phyloP scores from a whole-genome alignment of 208 protist species.

The Acanthamoeba healyi region DNA sequence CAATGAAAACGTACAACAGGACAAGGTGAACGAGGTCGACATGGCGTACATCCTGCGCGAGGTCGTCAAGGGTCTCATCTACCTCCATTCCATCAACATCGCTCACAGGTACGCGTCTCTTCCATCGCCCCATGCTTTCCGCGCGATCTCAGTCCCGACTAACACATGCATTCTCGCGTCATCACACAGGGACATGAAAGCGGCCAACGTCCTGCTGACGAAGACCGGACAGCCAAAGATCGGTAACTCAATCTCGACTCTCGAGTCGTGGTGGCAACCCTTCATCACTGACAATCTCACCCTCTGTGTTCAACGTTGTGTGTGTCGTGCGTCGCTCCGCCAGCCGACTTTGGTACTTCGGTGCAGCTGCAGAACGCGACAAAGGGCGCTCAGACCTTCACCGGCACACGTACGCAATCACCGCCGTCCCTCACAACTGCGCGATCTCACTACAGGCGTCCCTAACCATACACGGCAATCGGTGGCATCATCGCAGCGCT shows the following conservation, averaged over 20 bases:
- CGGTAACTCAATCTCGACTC: too few relatives aligned
- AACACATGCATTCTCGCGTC: too few relatives aligned
- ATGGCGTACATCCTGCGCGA: conserved; percentile 61
- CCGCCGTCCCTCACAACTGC: not conserved
- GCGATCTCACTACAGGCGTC: too few relatives aligned
- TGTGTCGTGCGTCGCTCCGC: not conserved
- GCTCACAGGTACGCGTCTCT: conserved; percentile 17
- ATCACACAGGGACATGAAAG: conserved; percentile 70
- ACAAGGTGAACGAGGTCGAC: conserved; percentile 53
- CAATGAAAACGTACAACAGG: not conserved
- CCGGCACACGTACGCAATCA: conserved; percentile 29
- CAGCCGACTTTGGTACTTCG: conserved; percentile 75
- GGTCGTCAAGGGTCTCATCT: conserved; percentile 65
- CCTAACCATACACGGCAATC: too few relatives aligned
- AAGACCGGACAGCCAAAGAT: conserved; percentile 55
- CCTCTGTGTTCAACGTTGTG: not conserved
- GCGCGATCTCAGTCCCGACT: too few relatives aligned
- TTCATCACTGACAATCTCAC: not conserved
- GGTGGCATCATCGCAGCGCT: conserved; percentile 30
- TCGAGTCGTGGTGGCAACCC: too few relatives aligned
- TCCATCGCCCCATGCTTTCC: not conserved
- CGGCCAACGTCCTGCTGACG: conserved; percentile 62
- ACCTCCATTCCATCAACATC: conserved; percentile 75
- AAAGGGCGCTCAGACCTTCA: conserved; percentile 54
- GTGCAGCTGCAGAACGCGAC: conserved; percentile 56